Conservation (phyloP, 129 eudicot genomes). For the Flaveria bidentis region DNA sequence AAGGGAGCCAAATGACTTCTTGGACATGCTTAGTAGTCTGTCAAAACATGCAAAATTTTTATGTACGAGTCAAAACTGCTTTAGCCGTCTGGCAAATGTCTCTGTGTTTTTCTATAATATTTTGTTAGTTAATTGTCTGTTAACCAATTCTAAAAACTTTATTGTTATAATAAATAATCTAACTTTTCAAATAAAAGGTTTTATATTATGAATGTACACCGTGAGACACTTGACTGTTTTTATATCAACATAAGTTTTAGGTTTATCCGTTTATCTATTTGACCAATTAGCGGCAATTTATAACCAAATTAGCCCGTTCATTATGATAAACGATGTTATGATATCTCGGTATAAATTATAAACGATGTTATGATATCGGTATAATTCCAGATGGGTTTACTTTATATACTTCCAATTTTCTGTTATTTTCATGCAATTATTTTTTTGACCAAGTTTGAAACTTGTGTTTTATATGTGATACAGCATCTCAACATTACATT, state of each 20-base stretch:
- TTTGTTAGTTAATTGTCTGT: background rate
- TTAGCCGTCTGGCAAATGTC: too few species aligned
- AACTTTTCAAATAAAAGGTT: background rate
- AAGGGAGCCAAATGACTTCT: too few species aligned
- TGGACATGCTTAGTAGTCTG: background rate
- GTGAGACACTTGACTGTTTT: background rate
- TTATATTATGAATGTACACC: background rate
- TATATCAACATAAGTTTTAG: too few species aligned
- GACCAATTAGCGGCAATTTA: too few species aligned
- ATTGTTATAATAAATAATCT: background rate
- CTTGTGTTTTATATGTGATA: constrained; percentile 26
- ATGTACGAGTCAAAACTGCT: too few species aligned
- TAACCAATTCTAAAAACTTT: background rate
- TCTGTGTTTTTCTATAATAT: background rate
- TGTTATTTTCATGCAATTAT: background rate
- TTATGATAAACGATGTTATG: too few species aligned
- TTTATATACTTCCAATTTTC: background rate
- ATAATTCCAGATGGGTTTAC: background rate
- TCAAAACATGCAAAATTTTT: background rate
- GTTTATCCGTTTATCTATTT: too few species aligned
- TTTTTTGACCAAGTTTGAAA: background rate
- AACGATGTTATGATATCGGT: too few species aligned
- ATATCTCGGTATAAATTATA: too few species aligned
- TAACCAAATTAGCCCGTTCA: too few species aligned
- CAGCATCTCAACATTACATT: constrained; percentile 82